Base-by-base conservation (phyloP, 2,329 filamentous ascomycete species). In the Epichloe uncinata region DNA sequence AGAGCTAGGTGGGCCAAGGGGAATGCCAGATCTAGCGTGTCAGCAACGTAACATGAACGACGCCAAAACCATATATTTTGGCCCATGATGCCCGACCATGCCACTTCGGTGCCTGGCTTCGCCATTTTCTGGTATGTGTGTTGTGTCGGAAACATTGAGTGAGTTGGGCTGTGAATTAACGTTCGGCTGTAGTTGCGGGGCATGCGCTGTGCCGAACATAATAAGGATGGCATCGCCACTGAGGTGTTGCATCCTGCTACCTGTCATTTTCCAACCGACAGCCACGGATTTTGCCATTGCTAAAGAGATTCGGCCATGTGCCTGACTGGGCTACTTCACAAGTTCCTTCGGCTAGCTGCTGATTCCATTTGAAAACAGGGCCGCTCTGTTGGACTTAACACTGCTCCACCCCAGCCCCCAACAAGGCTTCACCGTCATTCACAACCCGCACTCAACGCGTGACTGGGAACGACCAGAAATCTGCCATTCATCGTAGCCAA, bases 171-270 rank as follows among this genome's bases (percentile, higher is more conserved):
- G 33, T n/a, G n/a, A 44, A 35, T 30, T 41, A 16, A 49, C 26
- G 49, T 40, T 40, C 41, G 26, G 34, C 38, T 42, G 20, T 46
- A 26, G 35, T 33, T 16, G 7, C 15, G 9, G 9, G 34, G 16
- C 13, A 34, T 18, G 22, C 38, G 34, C 26, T 37, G 45, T 43
- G 40, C 18, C 22, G n/a, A 47, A 51, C 41, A 48, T 51, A 48
- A 45, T 51, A 48, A 45, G 45, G 45, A 48, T 34, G n/a, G 33
- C 41, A 42, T 45, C 13, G 26, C 42, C 35, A 7, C 18, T 18
- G 33, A 38, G 42, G 15, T 34, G 16, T 20, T 38, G 43, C 30
- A 47, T 30, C 20, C 38, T 48, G 26, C 20, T 18, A 46, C 38
- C 7, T 26, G 40, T 50, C 36, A 26, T 26, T 44, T 37, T 16